phyloP scores from a whole-genome alignment of 108 stramenopile genomes.

The Ochromonas danica region DNA sequence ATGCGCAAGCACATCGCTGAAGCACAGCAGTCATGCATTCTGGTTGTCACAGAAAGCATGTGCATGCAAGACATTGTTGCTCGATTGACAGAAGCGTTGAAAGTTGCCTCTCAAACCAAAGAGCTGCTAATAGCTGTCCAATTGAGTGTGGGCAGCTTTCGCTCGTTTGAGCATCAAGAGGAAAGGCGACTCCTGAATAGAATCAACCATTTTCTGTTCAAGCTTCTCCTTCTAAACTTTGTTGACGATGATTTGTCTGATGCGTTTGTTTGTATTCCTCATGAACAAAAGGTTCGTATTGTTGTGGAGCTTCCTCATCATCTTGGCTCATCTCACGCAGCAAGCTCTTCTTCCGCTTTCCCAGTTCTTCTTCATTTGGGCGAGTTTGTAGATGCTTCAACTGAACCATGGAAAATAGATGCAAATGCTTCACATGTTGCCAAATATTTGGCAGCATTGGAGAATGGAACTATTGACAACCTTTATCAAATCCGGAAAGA shows the following conservation, averaged over 20 bases:
- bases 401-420: neutral
- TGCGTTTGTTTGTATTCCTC: too few species aligned
- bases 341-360: too few species aligned
- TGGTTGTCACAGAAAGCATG: neutral
- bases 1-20: neutral
- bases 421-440: neutral
- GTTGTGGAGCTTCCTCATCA: too few species aligned
- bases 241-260: neutral
- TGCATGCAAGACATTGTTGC: neutral
- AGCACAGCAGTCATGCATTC: neutral
- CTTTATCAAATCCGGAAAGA: neutral
- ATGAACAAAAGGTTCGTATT: too few species aligned
- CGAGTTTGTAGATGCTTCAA: neutral
- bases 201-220: neutral
- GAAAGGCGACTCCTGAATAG: neutral
- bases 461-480: slow-evolving; percentile 1
- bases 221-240: neutral
- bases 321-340: too few species aligned
- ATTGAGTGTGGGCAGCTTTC: neutral
- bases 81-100: neutral
- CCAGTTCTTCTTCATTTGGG: neutral
- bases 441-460: slow-evolving; percentile 6
- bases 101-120: neutral
- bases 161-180: neutral
- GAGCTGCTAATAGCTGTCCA: neutral